Evolutionary conservation across 345 rosid species (phyloP), one percentile per base, ranked within the genome.

Genomic region (Arabis hirsuta): DNA sequence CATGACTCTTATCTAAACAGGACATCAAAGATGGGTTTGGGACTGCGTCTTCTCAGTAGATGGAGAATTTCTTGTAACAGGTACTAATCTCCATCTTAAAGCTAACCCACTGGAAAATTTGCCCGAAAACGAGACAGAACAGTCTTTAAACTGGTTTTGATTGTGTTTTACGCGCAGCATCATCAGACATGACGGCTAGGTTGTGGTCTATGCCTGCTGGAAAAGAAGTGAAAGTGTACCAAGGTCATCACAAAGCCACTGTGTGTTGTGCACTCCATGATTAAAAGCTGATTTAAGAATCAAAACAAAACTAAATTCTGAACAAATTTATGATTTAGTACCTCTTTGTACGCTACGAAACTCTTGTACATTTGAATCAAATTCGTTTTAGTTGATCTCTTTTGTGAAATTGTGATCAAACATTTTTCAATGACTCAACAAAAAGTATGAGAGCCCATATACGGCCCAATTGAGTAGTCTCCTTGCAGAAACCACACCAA

Each of bases 21-120:
- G 99, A 76, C 99, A 95, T 72, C 85, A 82, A 50, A 92, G 96
- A 56, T 95, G 99, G 98, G 97, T 95, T 0, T 91, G 98, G 99
- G 98, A 95, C 79, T 91, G 97, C 32, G 97, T 92, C 80, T 95
- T 95, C 83, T 95, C 98, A 3, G 99, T 91, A 12, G 99, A 95
- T 69, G 99, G 98, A 62, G 98, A 97, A 56, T 95, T 85, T 81
- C 88, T 91, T 53, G 88, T 95, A 48, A 91, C 99, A 81, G 96
- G 97, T 91, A 51, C 14, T 50, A 6, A 9, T 48, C 41, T 64
- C 19, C 9, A 39, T 60, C 48, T 55, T 48, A 1, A 38, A 9
- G 5, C 7, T 14, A 55, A 69, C 29, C 61, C 29, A 19, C 14
- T 41, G 19, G 24, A 36, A 41, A 12, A 22, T 12, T 12, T 11